Conservation (phyloP, 768 basidiomycete species). For the Kwoniella sp. region DNA sequence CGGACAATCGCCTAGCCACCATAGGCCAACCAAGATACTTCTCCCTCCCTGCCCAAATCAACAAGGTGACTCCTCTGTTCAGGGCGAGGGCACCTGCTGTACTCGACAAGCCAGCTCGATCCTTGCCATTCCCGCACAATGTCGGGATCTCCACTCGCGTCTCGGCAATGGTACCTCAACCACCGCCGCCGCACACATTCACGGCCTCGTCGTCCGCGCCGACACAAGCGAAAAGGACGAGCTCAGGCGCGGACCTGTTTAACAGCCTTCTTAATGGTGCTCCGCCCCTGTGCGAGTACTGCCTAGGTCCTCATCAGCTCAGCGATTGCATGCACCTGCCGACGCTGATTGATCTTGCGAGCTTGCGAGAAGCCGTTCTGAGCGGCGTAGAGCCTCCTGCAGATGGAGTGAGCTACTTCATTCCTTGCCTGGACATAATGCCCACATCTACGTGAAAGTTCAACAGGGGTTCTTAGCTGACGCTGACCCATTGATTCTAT, state of each 20-base stretch:
- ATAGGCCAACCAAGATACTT: slow-evolving; percentile 20
- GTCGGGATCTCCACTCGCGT: background rate
- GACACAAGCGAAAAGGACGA: background rate
- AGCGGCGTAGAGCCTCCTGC: slow-evolving; percentile 8
- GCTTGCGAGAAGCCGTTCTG: slow-evolving; percentile 12
- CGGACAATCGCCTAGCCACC: slow-evolving; percentile 18
- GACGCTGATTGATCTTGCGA: slow-evolving; percentile 8
- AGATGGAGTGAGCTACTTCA: slow-evolving; percentile 12
- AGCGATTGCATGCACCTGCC: slow-evolving; percentile 10
- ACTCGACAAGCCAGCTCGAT: background rate
- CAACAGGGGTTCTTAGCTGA: no score
- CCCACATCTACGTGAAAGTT: no score
- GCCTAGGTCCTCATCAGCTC: slow-evolving; percentile 5
- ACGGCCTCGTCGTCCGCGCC: background rate
- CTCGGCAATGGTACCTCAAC: background rate
- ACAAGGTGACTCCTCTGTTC: slow-evolving; percentile 4
- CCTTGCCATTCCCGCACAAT: background rate
- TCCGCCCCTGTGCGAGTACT: slow-evolving; percentile 17
- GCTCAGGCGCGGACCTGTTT: background rate
- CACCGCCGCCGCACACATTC: background rate
- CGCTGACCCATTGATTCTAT: no score
- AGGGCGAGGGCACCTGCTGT: slow-evolving; percentile 1
- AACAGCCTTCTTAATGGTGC: slow-evolving; percentile 4
- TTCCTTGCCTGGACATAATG: no score
- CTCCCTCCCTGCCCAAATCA: slow-evolving; percentile 7